phyloP scores from a whole-genome alignment of 768 basidiomycete genomes.

The Clitopilus passeckerianus region DNA sequence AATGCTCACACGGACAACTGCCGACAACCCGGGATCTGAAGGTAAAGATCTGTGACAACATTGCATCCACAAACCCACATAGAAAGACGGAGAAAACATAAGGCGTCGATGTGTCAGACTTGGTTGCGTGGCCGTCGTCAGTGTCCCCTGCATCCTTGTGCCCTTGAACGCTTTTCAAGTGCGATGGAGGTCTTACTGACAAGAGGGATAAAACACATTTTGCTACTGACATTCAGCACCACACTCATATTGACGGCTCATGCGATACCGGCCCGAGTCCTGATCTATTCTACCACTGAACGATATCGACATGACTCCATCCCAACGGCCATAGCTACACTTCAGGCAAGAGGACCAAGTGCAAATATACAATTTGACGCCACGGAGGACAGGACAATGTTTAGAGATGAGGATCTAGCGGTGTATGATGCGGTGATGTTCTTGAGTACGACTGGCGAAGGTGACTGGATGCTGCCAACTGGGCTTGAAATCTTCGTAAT shows the following conservation, averaged over 20 bases:
- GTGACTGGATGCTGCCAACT: conserved; percentile 29
- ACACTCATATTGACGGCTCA: conserved; percentile 6
- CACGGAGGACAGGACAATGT: conserved; percentile 56
- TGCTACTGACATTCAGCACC: background rate
- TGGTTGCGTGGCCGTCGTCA: background rate
- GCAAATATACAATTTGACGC: conserved; percentile 55
- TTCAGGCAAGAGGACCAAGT: conserved; percentile 37
- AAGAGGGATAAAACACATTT: background rate
- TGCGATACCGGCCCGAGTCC: conserved; percentile 29
- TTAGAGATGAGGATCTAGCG: conserved; percentile 49
- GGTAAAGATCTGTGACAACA: background rate
- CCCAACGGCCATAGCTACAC: conserved; percentile 57
- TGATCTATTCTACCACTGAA: conserved; percentile 58
- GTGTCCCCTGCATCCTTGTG: background rate
- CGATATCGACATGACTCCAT: conserved; percentile 74
- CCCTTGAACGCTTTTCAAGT: background rate
- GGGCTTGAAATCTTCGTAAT: background rate
- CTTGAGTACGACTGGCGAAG: conserved; percentile 63
- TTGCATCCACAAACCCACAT: background rate
- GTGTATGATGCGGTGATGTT: conserved; percentile 67
- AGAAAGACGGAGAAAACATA: background rate
- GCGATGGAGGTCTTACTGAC: background rate
- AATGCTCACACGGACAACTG: background rate
- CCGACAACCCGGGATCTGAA: background rate
- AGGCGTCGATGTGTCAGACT: background rate